Evolutionary conservation across 768 basidiomycete species (phyloP).

Genomic region (Dacryopinax spathularia): DNA sequence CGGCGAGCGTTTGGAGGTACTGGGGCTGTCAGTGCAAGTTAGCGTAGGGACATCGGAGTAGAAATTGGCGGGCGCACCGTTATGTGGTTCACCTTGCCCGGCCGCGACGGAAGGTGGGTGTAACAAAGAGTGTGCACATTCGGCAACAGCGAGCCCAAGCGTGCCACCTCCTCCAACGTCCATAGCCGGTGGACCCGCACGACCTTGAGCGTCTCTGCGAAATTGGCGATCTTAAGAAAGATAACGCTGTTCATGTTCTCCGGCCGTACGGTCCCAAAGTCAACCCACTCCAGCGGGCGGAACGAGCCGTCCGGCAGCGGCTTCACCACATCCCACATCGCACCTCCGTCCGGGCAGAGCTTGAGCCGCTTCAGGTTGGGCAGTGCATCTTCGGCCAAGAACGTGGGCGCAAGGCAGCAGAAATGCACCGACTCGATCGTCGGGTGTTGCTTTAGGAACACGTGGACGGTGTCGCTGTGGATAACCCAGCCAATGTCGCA

Average conservation of each 20-base stretch:
- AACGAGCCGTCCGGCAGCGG: background rate
- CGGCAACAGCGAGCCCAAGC: background rate
- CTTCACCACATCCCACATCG: background rate
- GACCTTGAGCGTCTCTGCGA: background rate
- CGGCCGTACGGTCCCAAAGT: background rate
- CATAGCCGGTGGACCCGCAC: background rate
- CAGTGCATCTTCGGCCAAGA: background rate
- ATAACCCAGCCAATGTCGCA: conserved; percentile 3
- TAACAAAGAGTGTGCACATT: background rate
- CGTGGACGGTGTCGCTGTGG: background rate
- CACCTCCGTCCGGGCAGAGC: background rate
- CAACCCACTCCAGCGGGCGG: conserved; percentile 1
- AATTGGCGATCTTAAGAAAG: background rate
- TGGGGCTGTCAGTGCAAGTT: background rate
- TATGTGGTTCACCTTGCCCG: background rate
- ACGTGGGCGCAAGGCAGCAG: background rate
- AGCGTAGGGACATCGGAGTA: background rate
- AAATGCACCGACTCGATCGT: background rate
- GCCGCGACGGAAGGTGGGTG: background rate
- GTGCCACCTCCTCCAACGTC: background rate
- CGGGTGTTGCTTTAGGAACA: background rate
- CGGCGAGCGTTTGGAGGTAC: background rate
- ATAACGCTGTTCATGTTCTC: background rate
- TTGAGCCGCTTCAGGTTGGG: background rate
- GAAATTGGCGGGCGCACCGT: background rate